Evolutionary conservation across 2,329 filamentous ascomycete genomes (phyloP).

Genomic region (Sporothrix inflata): DNA sequence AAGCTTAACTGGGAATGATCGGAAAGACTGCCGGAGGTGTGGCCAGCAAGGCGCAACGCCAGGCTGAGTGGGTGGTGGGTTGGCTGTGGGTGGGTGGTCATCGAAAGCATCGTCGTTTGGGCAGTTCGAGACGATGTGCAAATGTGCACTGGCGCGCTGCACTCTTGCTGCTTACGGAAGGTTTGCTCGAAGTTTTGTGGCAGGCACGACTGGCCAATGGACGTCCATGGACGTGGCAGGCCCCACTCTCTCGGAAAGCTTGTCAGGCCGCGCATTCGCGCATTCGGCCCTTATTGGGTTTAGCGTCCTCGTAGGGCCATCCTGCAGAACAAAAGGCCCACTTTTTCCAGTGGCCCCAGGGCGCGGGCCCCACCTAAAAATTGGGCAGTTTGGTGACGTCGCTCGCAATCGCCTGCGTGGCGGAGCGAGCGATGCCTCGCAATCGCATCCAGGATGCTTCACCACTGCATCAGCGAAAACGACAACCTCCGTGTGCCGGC

Average conservation of each 20-base stretch:
- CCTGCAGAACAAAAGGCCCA: not conserved
- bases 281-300: not conserved
- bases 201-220: not conserved
- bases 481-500: not conserved
- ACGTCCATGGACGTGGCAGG: not conserved
- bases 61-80: not conserved
- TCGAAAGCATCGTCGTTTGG: constrained; percentile 4
- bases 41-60: not conserved
- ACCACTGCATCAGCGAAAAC: not conserved
- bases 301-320: not conserved
- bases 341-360: not conserved
- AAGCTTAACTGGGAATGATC: not conserved
- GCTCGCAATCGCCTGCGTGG: constrained; percentile 2
- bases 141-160: not conserved
- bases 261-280: constrained; percentile 4
- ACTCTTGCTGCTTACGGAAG: not conserved
- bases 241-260: not conserved
- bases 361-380: not conserved
- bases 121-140: constrained; percentile 10
- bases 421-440: constrained; percentile 14
- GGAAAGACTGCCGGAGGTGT: constrained; percentile 5
- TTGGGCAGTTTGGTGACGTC: not conserved
- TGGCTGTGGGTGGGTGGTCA: not conserved
- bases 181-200: not conserved
- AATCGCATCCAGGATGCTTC: not conserved